Evolutionary conservation across 2,329 filamentous ascomycete species (phyloP).

Genomic region (Elsinoe australis): DNA sequence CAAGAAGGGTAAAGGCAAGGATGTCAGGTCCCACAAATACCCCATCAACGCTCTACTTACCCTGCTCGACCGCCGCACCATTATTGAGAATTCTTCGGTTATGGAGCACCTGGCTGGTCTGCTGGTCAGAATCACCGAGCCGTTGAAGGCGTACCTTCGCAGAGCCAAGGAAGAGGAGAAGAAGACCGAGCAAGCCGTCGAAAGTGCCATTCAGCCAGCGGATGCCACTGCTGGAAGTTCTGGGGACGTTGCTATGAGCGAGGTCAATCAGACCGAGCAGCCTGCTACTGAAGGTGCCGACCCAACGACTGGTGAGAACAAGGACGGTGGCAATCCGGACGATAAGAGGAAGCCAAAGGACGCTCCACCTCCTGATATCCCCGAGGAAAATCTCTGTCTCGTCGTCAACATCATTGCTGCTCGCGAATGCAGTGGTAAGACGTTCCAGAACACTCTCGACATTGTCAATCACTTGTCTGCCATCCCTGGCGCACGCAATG

Average conservation of each 20-base stretch:
- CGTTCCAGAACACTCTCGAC: constrained; percentile 92
- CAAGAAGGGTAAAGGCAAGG: constrained; percentile 77
- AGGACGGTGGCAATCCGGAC: constrained; percentile 31
- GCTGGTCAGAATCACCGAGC: constrained; percentile 79
- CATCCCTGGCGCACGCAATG: constrained; percentile 79
- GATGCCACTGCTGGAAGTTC: constrained; percentile 15
- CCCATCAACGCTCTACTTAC: constrained; percentile 85
- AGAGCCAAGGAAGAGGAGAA: constrained; percentile 66
- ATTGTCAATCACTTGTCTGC: constrained; percentile 98
- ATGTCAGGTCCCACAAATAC: constrained; percentile 74
- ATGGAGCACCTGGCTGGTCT: constrained; percentile 90
- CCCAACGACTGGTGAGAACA: constrained; percentile 34
- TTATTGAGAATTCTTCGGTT: constrained; percentile 93
- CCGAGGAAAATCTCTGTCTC: constrained; percentile 78
- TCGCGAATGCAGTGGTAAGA: constrained; percentile 93
- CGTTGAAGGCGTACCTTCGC: constrained; percentile 71
- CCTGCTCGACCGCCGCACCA: constrained; percentile 83
- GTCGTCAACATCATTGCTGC: constrained; percentile 97
- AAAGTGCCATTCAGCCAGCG: constrained; percentile 12
- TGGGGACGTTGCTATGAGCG: constrained; percentile 22
- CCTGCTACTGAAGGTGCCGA: constrained; percentile 19
- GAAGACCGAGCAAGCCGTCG: constrained; percentile 31
- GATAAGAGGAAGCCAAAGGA: constrained; percentile 54
- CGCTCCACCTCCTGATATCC: constrained; percentile 74
- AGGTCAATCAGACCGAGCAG: constrained; percentile 19